Conservation (phyloP, 192 early-diverging fungal genomes). For the Globomyces pollinis-pini region DNA sequence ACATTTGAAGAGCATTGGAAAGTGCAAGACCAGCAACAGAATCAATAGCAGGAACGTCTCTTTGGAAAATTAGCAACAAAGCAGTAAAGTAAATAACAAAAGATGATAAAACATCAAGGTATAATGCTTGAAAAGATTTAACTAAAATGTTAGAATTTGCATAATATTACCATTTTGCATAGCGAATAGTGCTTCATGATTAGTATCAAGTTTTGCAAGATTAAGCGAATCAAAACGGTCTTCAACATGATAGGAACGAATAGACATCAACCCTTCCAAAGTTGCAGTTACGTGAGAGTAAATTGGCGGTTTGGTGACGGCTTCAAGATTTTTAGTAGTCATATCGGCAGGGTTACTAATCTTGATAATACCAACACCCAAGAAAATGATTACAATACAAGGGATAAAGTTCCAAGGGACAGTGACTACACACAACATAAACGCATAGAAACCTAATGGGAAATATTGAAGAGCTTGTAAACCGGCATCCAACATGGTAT, state of each 20-base stretch:
- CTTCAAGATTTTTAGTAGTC: constrained; percentile 46
- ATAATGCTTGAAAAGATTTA: constrained; percentile 44
- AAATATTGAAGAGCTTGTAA: constrained; percentile 46
- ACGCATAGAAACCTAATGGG: constrained; percentile 44
- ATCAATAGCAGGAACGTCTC: constrained; percentile 10
- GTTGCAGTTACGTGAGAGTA: constrained; percentile 60
- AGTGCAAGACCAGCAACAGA: constrained; percentile 55
- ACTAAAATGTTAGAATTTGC: constrained; percentile 12
- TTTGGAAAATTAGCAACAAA: constrained; percentile 40
- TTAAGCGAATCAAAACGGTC: constrained; percentile 50
- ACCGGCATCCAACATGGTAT: constrained; percentile 40
- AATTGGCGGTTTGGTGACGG: constrained; percentile 51
- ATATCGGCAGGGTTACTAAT: constrained; percentile 31
- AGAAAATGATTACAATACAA: constrained; percentile 29
- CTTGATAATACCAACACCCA: constrained; percentile 36
- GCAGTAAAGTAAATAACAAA: constrained; percentile 52
- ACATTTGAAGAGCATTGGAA: constrained; percentile 56
- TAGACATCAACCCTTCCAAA: constrained; percentile 56
- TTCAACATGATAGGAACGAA: constrained; percentile 56
- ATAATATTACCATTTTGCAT: constrained; percentile 24
- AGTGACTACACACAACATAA: constrained; percentile 50
- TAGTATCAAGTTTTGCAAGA: constrained; percentile 45
- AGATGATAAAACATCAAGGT: constrained; percentile 50
- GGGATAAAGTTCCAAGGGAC: constrained; percentile 57
- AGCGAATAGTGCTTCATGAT: constrained; percentile 48